Conservation (phyloP, 768 basidiomycete species). For the Boletellus emodensis region DNA sequence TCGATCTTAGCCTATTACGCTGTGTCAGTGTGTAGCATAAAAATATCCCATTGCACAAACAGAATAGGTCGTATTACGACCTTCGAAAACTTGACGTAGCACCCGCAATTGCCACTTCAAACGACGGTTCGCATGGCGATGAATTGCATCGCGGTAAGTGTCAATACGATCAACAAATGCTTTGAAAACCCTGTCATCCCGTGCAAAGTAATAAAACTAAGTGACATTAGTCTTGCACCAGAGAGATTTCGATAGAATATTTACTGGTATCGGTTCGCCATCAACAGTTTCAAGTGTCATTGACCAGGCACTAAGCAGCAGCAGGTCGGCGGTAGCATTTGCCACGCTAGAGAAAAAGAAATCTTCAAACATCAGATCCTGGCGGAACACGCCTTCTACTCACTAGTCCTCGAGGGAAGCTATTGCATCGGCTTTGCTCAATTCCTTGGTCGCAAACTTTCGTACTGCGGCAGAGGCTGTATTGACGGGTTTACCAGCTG, state of each 20-base stretch:
- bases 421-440: conserved; percentile 74
- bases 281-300: conserved; percentile 54
- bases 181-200: conserved; percentile 83
- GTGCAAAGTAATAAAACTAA: conserved; percentile 84
- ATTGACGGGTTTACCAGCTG: conserved; percentile 68
- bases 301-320: conserved; percentile 81
- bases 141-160: conserved; percentile 42
- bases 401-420: conserved; percentile 89
- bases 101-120: conserved; percentile 70
- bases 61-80: conserved; percentile 60
- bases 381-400: conserved; percentile 27
- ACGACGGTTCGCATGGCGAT: conserved; percentile 47
- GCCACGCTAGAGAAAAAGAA: conserved; percentile 52
- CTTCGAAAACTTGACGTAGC: conserved; percentile 60
- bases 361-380: not conserved
- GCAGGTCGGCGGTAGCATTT: conserved; percentile 82
- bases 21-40: conserved; percentile 3
- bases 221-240: not conserved
- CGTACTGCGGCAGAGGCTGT: conserved; percentile 74
- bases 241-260: conserved; percentile 17
- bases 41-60: conserved; percentile 37
- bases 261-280: conserved; percentile 70
- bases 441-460: conserved; percentile 81
- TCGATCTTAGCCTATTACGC: conserved; percentile 57
- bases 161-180: conserved; percentile 49